Base-by-base conservation (phyloP, 495 filamentous ascomycete genomes). In the Aspergillus nanangensis region DNA sequence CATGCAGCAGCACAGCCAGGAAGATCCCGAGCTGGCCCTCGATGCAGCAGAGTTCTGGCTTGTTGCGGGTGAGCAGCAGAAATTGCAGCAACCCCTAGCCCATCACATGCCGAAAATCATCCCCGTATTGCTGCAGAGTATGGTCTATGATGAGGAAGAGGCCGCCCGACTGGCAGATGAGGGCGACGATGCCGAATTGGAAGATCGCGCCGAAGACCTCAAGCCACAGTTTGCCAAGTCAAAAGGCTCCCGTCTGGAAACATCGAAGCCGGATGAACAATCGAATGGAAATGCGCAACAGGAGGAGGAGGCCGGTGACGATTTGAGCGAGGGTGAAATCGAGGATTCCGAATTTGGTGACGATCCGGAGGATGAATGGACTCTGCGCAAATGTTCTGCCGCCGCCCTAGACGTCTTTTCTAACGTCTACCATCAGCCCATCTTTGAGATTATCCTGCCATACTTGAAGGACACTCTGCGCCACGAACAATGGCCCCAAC, bases 21-120 rank as follows among this genome's bases (percentile, higher is more conserved):
- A 93, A 23, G 91, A 96, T 53, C 87, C 89, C 39, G 93, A 97
- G 39, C 77, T 97, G 38, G 89, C 91, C 33, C 81, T 93, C 27
- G 93, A 97, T 63, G 93, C 93, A 13, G 92, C 94, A 7, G 93
- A 97, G 65, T 99, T 99, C 60, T 99, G 92, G 90, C 80, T 99
- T 38, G 86, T 87, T 39, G 82, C 95, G 23, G 91, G 91, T 21
- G 94, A 96, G 62, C 88, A 95, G 59, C 75, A 84, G 27, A 76
- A 80, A 38, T 64, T 99, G 38, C 86, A 86, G 62, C 75, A 78
- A 31, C 72, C 78, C 0, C 65, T 99, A 15, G 82, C 74, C 5
- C 90, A 88, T 1, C 87, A 85, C 59, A 80, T 99, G 50, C 66
- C 77, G 44, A 88, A 88, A 61, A 89, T 99, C 38, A 82, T 99